phyloP scores from a whole-genome alignment of 129 eudicot genomes.

The Flaveria ramosissima region DNA sequence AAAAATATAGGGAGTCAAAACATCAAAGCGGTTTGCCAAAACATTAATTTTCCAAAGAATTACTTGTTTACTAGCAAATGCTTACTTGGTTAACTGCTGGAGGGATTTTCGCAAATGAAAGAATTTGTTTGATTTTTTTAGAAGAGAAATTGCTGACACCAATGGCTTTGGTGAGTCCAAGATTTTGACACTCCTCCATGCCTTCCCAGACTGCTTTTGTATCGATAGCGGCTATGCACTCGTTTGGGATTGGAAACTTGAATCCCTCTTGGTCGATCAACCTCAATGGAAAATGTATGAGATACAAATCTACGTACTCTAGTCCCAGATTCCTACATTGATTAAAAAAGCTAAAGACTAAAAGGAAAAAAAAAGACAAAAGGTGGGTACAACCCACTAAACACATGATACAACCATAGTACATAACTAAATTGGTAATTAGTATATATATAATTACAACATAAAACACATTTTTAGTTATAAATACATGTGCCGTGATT shows the following conservation, averaged over 20 bases:
- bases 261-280: background rate
- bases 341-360: too few relatives aligned
- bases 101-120: constrained; percentile 10
- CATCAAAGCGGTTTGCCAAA: too few relatives aligned
- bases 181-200: constrained; percentile 22
- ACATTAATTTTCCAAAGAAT: too few relatives aligned
- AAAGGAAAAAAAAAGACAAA: too few relatives aligned
- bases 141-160: constrained; percentile 16
- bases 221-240: constrained; percentile 10
- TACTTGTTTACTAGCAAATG: background rate
- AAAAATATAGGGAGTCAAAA: too few relatives aligned
- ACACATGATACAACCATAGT: too few relatives aligned
- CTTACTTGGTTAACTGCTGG: background rate
- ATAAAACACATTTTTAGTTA: too few relatives aligned
- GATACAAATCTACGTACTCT: constrained; percentile 26
- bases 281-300: constrained; percentile 12
- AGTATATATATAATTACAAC: too few relatives aligned
- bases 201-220: background rate
- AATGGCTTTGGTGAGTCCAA: constrained; percentile 10
- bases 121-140: background rate
- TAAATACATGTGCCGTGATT: too few relatives aligned
- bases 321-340: constrained; percentile 16
- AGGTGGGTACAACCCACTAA: too few relatives aligned
- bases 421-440: too few relatives aligned
- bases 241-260: background rate